phyloP scores from a whole-genome alignment of 768 basidiomycete species.

The Boletus reticulatus region DNA sequence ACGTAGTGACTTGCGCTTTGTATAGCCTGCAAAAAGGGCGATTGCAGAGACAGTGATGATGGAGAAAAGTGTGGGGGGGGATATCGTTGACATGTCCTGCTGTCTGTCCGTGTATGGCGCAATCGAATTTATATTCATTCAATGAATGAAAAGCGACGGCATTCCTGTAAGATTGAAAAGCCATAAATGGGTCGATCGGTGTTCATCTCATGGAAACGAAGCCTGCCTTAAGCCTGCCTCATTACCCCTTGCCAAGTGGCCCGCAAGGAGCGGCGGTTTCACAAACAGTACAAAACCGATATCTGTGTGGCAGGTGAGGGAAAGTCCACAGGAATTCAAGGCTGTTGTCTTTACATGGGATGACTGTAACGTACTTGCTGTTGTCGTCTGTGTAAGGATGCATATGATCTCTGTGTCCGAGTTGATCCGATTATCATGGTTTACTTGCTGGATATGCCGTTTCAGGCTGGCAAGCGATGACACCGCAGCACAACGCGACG shows the following conservation, averaged over 20 bases:
- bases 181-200: conserved; percentile 5
- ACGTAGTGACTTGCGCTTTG: conserved; percentile 8
- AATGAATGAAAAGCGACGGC: background rate
- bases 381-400: background rate
- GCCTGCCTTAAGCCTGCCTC: background rate
- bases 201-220: conserved; percentile 8
- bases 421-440: conserved; percentile 11
- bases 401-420: no score
- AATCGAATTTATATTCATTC: conserved; percentile 15
- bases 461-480: no score
- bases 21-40: conserved; percentile 8
- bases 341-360: background rate
- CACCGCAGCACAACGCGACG: no score
- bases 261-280: background rate
- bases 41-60: conserved; percentile 5
- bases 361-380: background rate
- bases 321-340: background rate
- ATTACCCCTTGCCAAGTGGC: background rate
- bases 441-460: no score
- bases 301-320: background rate
- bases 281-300: background rate
- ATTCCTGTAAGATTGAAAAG: background rate
- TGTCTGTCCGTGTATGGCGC: background rate
- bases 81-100: conserved; percentile 4
- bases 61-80: conserved; percentile 6